Base-by-base conservation (phyloP, 2,329 filamentous ascomycete species). In the Piedraia hortae region DNA sequence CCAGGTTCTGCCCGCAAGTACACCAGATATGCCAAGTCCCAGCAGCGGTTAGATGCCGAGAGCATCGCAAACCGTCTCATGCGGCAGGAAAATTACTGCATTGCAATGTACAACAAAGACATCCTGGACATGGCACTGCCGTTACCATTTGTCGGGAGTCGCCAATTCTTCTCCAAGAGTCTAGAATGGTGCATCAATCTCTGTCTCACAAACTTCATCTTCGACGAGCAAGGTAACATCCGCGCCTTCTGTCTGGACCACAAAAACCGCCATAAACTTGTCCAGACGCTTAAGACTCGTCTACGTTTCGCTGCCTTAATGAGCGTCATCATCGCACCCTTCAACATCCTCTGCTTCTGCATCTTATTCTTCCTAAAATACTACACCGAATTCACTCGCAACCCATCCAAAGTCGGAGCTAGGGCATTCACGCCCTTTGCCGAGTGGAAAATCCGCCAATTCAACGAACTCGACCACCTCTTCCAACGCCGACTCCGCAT, bases 401-500 rank as follows among this genome's bases (percentile, higher is more conserved):
- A 91, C 30, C 82, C 77, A 0, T 66, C 75, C 1, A 68, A 78
- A 30, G 61, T 90, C 16, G 72, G 74, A n/a, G 70, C 77, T 9
- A 66, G 85, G 18, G 69, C 78, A 32, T 97, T 91, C 41, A 93
- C 82, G 0, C 74, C 78, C 1, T 60, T 90, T 22, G 85, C 85
- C 0, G 73, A 90, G 42, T 97, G 85, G 85, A 93, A 91, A 37
- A 91, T 97, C 31, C 69, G 85, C 21, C 82, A 93, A 42, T 97
- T 93, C 56, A 97, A 97, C 37, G 85, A 97, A 44, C 56, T 97
- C 1, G 70, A 71, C 25, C 85, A 97, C 44, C 56, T 93, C 2
- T 97, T 93, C 36, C 62, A 78, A 28, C 73, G 82, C 31, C 66
- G 85, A 10, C 54, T 82, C 18, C 80, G 89, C 31, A 88, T 93